Base-by-base conservation (phyloP, 192 early-diverging fungal genomes). In the Rhizoclosmatium globosum region DNA sequence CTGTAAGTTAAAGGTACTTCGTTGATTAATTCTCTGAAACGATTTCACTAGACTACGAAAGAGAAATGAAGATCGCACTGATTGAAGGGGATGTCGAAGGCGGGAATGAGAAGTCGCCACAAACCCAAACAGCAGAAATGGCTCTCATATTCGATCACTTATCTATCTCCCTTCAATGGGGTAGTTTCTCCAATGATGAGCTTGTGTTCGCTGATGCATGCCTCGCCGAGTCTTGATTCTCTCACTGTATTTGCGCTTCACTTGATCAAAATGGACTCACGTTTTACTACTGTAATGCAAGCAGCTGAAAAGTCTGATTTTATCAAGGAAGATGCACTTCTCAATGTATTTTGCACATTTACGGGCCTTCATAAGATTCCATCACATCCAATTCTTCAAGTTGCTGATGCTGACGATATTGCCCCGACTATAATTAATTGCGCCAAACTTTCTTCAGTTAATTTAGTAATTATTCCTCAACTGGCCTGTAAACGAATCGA, bases 291-390 rank as follows among this genome's bases (percentile, higher is more conserved):
- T 31, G 13, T 64, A 60, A 79, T 79, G 56, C 69, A 71, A 43
- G 70, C 70, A 11, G 46, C 68, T 50, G 78, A 79, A 47, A 7
- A 53, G 15, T 19, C 17, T 38, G 31, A 44, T 44, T 75, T 43
- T 17, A 21, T 60, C 43, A 46, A 66, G n/a, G 39, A 64, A 9
- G 79, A 80, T 64, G 23, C 71, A 3, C 21, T 69, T 48, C 79
- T 80, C 44, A 41, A 15, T 31, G 79, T 75, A 2, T 75, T 80
- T 64, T 62, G 79, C 15, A 75, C 79, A 17, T 80, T 80, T 60
- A 11, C 64, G 17, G 6, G 11, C 13, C 60, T 80, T 3, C 71
- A 75, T 47, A 43, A 48, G 21, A 15, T 80, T 50, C 23, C 6
- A 23, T 62, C 65, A 4, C 17, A 56, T 31, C 39, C 72, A 4